Base-by-base conservation (phyloP, 2,329 filamentous ascomycete species). In the Exophiala mesophila region DNA sequence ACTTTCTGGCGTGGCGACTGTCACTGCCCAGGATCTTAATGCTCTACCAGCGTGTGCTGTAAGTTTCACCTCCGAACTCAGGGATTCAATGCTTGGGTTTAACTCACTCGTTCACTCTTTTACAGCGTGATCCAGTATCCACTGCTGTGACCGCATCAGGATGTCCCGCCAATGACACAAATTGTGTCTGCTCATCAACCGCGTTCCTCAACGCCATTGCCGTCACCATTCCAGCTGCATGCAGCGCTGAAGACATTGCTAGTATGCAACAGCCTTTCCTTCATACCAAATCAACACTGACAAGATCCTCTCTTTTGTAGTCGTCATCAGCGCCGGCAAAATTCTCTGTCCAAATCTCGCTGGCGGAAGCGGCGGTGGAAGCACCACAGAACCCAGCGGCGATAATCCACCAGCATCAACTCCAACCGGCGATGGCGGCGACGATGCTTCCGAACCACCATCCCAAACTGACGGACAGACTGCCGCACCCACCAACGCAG, bases 21-120 rank as follows among this genome's bases (percentile, higher is more conserved):
- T 42, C 15, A 39, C n/a, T 12, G 44, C 45, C n/a, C 48, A 51
- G 18, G 39, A 37, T 8, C 32, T 51, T 19, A 41, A 33, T n/a
- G 41, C 38, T 13, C 33, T 51, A 9, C 48, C 48, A 13, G 37
- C 41, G n/a, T 51, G 48, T 36, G 48, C 45, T 23, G 48, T 51
- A 40, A 48, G 48, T 49, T 7, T n/a, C 32, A 15, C 13, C 15
- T 26, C 16, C 13, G 30, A 16, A 6, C 8, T 7, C 12, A n/a
- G n/a, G n/a, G n/a, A n/a, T n/a, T n/a, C n/a, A n/a, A n/a, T n/a
- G n/a, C n/a, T n/a, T n/a, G n/a, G n/a, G n/a, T n/a, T n/a, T n/a
- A n/a, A n/a, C n/a, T n/a, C n/a, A n/a, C n/a, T n/a, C n/a, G n/a
- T n/a, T n/a, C n/a, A n/a, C n/a, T n/a, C n/a, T n/a, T 33, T n/a